Evolutionary conservation across 306 rosid genomes (phyloP), one percentile per base, ranked within the genome.

Genomic region (Lupinus albus): DNA sequence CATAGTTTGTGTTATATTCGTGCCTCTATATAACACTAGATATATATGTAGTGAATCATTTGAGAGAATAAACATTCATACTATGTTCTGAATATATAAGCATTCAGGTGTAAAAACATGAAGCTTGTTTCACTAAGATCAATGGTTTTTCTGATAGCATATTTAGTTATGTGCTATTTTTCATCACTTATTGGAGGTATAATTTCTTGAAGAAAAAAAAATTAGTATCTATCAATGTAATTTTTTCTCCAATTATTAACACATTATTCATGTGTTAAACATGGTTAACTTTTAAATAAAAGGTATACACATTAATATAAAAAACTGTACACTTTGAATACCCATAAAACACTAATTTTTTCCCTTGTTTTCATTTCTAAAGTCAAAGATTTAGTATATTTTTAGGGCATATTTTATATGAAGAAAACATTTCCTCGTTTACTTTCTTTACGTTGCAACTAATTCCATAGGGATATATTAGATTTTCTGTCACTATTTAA

Each of bases 121-220:
- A 76, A 33, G 65, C 71, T 18, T 32, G 21, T 6, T 28, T 16
- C 28, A 49, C 33, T 62, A 67, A 67, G 45, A 54, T 32, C 21
- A 32, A 2, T 53, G 14, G 59, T 69, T 15, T 25, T 70, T 70
- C 71, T 69, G 3, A 53, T 55, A 51, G 28, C 80, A 18, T 76
- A 61, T 51, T 13, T 69, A 35, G 64, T 61, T 42, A 20, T 76
- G 20, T 53, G 44, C 60, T 69, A 25, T 7, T 61, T 69, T 35
- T 69, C 76, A 61, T 45, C 76, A 53, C 44, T 39, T 59, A 51
- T 14, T 17, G 44, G 50, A 76, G 80, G 80, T 76, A 68, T 30
- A 4, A 8, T 9, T 17, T 53, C 1, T 53, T 12, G 30, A 25
- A 25, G 4, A 25, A 25, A 25, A 25, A 25, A n/a, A n/a, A n/a